Base-by-base conservation (phyloP, 108 stramenopile species). In the Fistulifera solaris region DNA sequence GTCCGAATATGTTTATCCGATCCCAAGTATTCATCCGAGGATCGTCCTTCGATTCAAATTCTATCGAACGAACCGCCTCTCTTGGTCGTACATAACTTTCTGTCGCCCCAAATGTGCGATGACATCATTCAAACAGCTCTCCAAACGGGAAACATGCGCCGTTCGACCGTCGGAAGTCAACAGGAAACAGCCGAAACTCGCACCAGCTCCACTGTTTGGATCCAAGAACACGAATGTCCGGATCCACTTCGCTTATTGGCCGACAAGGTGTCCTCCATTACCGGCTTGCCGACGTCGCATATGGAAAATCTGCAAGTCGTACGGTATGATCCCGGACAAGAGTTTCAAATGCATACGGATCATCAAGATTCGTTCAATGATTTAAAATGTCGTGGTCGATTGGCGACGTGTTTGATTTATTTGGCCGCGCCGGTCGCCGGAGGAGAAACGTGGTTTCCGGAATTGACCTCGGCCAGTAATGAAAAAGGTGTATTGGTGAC, bases 291-390 rank as follows among this genome's bases (percentile, higher is more conserved):
- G 0, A 40, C 66, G n/a, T 41, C 12, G 1, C 51, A 67, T 47
- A 47, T 59, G 65, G 73, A 75, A 55, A 75, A 75, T 63, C 50
- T 75, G 51, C 73, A 75, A 63, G 69, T 75, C n/a, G 65, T 70
- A 35, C 40, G 70, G 27, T 75, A 75, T 40, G 13, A 53, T 15
- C 46, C 60, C 1, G 70, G 70, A 23, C 60, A 75, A 56, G 58
- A 70, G 23, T 75, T 75, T 63, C 48, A 52, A 27, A 41, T 75
- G 17, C 73, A 75, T 44, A 75, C 73, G 0, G 73, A 75, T 63
- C 69, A 70, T 66, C 52, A 63, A 26, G 61, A 75, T 67, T 54
- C 58, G 18, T 75, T 71, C 45, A 75, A 75, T 41, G 69, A 75
- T 0, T 63, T 67, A 19, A 54, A 66, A 27, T 62, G 60, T 48